Conservation (phyloP, 441 rosid genomes). For the Pelargonium citronellum region DNA sequence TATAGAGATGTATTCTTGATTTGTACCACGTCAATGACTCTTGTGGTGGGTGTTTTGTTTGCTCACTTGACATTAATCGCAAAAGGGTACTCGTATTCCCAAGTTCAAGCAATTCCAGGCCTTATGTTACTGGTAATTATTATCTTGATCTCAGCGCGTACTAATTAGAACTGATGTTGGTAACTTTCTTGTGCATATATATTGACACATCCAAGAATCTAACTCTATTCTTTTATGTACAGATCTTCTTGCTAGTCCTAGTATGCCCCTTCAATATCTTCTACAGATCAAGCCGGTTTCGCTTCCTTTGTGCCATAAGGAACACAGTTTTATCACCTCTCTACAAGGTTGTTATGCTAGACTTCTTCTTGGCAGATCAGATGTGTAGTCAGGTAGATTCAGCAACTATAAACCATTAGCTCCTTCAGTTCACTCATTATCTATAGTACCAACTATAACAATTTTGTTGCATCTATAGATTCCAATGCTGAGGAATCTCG, state of each 20-base stretch:
- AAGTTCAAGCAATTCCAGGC: conserved; percentile 86
- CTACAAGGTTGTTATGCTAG: conserved; percentile 93
- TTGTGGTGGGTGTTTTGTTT: conserved; percentile 69
- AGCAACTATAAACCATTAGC: too few relatives aligned
- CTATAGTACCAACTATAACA: too few relatives aligned
- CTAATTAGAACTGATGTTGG: too few relatives aligned
- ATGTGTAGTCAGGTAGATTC: conserved; percentile 79
- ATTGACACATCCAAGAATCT: too few relatives aligned
- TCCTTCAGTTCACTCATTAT: too few relatives aligned
- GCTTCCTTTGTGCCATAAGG: conserved; percentile 60
- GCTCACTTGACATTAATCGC: conserved; percentile 64
- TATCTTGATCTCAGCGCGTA: too few relatives aligned
- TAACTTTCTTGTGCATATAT: too few relatives aligned
- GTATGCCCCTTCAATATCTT: conserved; percentile 74
- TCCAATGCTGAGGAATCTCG: conserved; percentile 73
- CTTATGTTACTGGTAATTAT: conserved; percentile 59
- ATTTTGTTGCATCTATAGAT: conserved; percentile 36
- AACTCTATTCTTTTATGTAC: conserved; percentile 17
- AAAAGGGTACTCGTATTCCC: conserved; percentile 57
- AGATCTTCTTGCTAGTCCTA: conserved; percentile 54
- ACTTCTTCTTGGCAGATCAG: conserved; percentile 99
- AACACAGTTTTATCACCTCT: conserved; percentile 83
- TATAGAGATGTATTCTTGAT: conserved; percentile 85
- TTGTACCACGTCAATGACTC: conserved; percentile 71
- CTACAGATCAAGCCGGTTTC: conserved; percentile 67